phyloP scores from a whole-genome alignment of 1,139 yeast species.

The Sugiyamaella castrensis region DNA sequence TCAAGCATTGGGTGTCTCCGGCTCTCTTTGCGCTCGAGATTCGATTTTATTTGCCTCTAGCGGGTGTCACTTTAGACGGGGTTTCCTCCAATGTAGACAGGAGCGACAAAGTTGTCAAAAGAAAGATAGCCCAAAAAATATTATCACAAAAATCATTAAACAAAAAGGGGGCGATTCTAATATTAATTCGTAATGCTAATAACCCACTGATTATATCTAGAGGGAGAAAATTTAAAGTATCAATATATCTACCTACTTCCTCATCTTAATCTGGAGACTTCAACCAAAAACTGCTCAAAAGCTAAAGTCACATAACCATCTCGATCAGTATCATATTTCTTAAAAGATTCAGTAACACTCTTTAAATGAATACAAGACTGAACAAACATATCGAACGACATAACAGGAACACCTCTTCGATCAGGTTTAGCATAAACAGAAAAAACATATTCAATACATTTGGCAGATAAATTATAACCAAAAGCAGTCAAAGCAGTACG shows the following conservation, averaged over 20 bases:
- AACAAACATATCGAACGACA: constrained; percentile 79
- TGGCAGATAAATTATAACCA: constrained; percentile 64
- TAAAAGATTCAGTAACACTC: constrained; percentile 74
- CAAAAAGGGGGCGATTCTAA: too few species aligned
- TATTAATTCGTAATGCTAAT: too few species aligned
- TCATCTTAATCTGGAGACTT: constrained; percentile 37
- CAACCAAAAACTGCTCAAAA: constrained; percentile 74
- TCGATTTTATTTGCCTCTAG: too few species aligned
- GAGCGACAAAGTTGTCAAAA: neutral
- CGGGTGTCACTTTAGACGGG: too few species aligned
- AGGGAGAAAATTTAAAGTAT: neutral
- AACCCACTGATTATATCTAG: too few species aligned
- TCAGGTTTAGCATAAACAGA: constrained; percentile 52
- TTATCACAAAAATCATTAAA: neutral
- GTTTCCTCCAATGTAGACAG: neutral
- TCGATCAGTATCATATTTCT: constrained; percentile 69
- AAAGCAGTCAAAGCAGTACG: constrained; percentile 65
- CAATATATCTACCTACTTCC: neutral
- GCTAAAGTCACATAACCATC: constrained; percentile 76
- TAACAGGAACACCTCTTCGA: constrained; percentile 49
- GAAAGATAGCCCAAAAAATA: neutral
- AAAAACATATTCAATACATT: constrained; percentile 60
- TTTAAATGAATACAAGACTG: constrained; percentile 75
- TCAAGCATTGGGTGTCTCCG: too few species aligned
- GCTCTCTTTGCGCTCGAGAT: too few species aligned